Base-by-base conservation (phyloP, 768 basidiomycete species). In the Lentinula detonsa region DNA sequence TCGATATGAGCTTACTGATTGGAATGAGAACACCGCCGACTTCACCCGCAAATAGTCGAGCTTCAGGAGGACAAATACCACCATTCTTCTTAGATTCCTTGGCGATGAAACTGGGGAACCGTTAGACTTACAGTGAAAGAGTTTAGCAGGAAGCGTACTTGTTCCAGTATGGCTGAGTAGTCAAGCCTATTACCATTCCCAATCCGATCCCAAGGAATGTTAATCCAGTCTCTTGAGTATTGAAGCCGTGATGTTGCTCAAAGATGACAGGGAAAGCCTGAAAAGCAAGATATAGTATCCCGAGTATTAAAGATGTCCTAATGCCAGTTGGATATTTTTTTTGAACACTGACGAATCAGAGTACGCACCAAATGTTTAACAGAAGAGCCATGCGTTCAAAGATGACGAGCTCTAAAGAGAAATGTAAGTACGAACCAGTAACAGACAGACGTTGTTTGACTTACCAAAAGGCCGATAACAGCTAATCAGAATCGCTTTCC, bases 321-420 rank as follows among this genome's bases (percentile, higher is more conserved):
- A 78, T 80, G 39, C 76, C 72, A 21, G 84, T 73, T 67, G 81
- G 81, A 3, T 82, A 70, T 9, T 21, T 2, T 2, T 7, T 51
- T 78, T 77, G 2, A 1, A 39, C 77, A 82, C 78, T 53, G 16
- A 77, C 58, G 4, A 76, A 71, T 16, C 31, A n/a, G 10, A 13
- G n/a, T 33, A 68, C 79, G 1, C 69, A 87, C 91, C 91, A 93
- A 13, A 81, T 69, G 69, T 91, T 80, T 8, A 93, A 75, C 4
- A 87, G 71, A 4, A 92, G 76, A 0, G 87, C 87, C 90, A 93
- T 93, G n/a, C 81, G 78, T 64, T 95, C 89, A 53, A 76, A 81
- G 0, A 82, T 46, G 3, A 90, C 72, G 4, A 91, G 74, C 68
- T 85, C 88, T 89, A n/a, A 9, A 21, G 13, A 40, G 31, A 2